phyloP scores from a whole-genome alignment of 2,329 filamentous ascomycete species.

The Lojkania enalia region DNA sequence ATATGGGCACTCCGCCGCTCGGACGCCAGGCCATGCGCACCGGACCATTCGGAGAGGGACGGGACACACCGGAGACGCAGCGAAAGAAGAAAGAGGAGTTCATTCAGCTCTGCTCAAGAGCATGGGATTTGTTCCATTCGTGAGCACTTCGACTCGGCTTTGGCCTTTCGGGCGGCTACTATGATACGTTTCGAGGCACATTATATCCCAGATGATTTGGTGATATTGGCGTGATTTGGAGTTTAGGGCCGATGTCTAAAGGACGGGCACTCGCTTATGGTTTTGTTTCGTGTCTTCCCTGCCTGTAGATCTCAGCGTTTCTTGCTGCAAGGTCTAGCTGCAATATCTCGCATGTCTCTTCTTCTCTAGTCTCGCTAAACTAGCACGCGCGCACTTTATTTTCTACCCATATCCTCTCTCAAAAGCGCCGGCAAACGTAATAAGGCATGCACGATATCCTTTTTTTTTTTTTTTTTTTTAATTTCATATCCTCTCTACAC shows the following conservation, averaged over 20 bases:
- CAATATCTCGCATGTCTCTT: not conserved
- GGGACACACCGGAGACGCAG: constrained; percentile 81
- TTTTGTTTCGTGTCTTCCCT: not conserved
- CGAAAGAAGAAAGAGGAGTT: constrained; percentile 92
- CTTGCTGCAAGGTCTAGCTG: not conserved
- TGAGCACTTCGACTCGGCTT: constrained; percentile 48
- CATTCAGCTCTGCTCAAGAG: constrained; percentile 78
- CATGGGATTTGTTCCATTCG: constrained; percentile 97
- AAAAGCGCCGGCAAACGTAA: not conserved
- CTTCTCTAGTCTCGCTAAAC: not conserved
- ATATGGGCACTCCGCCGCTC: constrained; percentile 83
- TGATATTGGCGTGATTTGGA: not conserved
- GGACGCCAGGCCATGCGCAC: constrained; percentile 60
- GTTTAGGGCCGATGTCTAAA: not conserved
- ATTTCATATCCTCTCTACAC: too few relatives aligned
- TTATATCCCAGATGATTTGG: not conserved
- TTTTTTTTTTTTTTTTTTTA: not conserved
- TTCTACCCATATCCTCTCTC: not conserved
- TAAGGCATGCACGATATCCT: not conserved
- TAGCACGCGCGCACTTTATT: not conserved
- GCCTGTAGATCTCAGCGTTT: not conserved
- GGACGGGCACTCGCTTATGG: not conserved
- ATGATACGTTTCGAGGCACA: not conserved
- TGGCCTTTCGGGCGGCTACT: not conserved
- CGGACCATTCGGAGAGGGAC: constrained; percentile 76